These are phyloP conservation scores for Colletotrichum truncatum DNA, from an alignment of 2,329 filamentous ascomycete genomes.

Conservation along the genomic window DNA sequence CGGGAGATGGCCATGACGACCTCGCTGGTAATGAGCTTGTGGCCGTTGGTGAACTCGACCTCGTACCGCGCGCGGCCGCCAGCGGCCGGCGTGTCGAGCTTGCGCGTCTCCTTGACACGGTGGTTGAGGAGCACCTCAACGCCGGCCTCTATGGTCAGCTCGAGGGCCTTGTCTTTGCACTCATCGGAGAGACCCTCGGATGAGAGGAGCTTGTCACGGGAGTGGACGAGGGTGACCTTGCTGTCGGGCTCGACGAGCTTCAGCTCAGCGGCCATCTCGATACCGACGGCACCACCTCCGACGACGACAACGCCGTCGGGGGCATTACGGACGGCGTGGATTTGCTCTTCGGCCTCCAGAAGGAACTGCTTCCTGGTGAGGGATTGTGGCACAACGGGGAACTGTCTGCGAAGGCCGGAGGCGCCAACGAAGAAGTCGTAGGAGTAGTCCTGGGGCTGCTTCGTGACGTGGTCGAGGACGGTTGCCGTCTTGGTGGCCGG, in stretches of 20 bases:
- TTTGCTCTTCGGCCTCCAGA: slow-evolving; percentile 67
- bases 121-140: slow-evolving; percentile 72
- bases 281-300: slow-evolving; percentile 82
- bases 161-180: slow-evolving; percentile 70
- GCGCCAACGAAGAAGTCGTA: slow-evolving; percentile 84
- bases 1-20: slow-evolving; percentile 77
- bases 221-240: slow-evolving; percentile 80
- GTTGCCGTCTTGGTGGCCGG: slow-evolving; percentile 66
- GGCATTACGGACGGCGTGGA: slow-evolving; percentile 61
- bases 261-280: slow-evolving; percentile 84
- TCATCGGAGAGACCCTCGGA: slow-evolving; percentile 77
- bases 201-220: slow-evolving; percentile 74
- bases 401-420: slow-evolving; percentile 74
- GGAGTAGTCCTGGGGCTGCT: slow-evolving; percentile 49
- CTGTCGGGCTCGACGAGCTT: slow-evolving; percentile 72
- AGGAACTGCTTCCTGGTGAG: slow-evolving; percentile 70
- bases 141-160: slow-evolving; percentile 67
- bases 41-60: slow-evolving; percentile 68
- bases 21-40: slow-evolving; percentile 67
- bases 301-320: slow-evolving; percentile 73
- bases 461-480: slow-evolving; percentile 58
- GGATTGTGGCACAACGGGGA: slow-evolving; percentile 78
- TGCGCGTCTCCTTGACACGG: slow-evolving; percentile 60
- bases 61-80: slow-evolving; percentile 53
- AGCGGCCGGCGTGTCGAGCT: slow-evolving; percentile 47